These are phyloP conservation scores for Leccinum arenicola DNA, from an alignment of 768 basidiomycete genomes.

Conservation along the genomic window DNA sequence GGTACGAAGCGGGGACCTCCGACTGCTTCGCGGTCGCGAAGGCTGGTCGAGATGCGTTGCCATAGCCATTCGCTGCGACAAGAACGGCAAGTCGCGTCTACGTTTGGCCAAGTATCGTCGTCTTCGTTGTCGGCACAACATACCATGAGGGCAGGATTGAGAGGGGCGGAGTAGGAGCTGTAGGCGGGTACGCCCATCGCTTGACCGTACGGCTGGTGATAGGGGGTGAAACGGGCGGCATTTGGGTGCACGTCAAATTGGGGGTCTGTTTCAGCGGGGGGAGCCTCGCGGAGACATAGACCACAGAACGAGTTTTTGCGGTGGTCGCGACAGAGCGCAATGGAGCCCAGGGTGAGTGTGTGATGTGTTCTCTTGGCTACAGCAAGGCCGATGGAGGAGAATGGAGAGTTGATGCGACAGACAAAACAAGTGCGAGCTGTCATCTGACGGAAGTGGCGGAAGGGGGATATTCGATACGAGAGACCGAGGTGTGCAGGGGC, in stretches of 20 bases:
- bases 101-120: slow-evolving; percentile 60
- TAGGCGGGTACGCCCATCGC: slow-evolving; percentile 23
- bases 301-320: slow-evolving; percentile 62
- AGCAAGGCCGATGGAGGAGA: slow-evolving; percentile 47
- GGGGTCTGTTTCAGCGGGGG: slow-evolving; percentile 40
- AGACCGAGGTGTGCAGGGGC: slow-evolving; percentile 32
- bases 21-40: slow-evolving; percentile 54
- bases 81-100: slow-evolving; percentile 63
- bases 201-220: slow-evolving; percentile 31
- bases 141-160: slow-evolving; percentile 35
- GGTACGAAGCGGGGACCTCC: slow-evolving; percentile 41
- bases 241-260: slow-evolving; percentile 35
- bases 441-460: slow-evolving; percentile 63
- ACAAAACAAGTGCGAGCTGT: slow-evolving; percentile 54
- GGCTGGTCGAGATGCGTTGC: slow-evolving; percentile 47
- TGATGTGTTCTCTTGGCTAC: slow-evolving; percentile 44
- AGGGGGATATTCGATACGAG: slow-evolving; percentile 45
- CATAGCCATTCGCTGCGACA: slow-evolving; percentile 69
- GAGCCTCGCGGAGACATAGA: slow-evolving; percentile 64
- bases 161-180: slow-evolving; percentile 21
- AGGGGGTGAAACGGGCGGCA: slow-evolving; percentile 29
- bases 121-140: slow-evolving; percentile 71
- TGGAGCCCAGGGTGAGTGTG: slow-evolving; percentile 42
- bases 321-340: slow-evolving; percentile 64
- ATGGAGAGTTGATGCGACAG: slow-evolving; percentile 67